Evolutionary conservation across 2,329 filamentous ascomycete genomes (phyloP).

Genomic region (Xylaria sp.): DNA sequence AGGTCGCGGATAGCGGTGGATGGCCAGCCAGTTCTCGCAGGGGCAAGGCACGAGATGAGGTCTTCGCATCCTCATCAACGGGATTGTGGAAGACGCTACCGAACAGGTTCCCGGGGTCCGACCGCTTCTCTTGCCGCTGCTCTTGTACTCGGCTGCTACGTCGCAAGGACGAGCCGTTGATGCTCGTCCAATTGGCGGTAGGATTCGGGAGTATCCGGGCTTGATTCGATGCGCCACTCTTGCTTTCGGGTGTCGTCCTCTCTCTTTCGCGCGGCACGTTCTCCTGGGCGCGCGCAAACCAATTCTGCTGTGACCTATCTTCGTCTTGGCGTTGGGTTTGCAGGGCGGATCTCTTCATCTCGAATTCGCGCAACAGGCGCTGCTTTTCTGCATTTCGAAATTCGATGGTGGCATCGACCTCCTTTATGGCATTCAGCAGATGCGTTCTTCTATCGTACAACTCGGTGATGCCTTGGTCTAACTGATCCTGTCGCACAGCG

Average conservation of each 20-base stretch:
- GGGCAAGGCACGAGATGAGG: slow-evolving; percentile 34
- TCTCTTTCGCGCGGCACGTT: slow-evolving; percentile 25
- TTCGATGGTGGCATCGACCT: slow-evolving; percentile 31
- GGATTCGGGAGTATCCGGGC: slow-evolving; percentile 29
- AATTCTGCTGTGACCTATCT: slow-evolving; percentile 33
- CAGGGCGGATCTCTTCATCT: slow-evolving; percentile 26
- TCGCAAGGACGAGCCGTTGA: slow-evolving; percentile 38
- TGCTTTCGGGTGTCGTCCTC: slow-evolving; percentile 26
- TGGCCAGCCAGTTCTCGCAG: slow-evolving; percentile 29
- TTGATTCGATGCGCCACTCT: slow-evolving; percentile 21
- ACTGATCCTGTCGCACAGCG: slow-evolving; percentile 28
- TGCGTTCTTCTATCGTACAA: slow-evolving; percentile 34
- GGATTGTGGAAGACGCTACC: slow-evolving; percentile 43
- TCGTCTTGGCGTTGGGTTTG: slow-evolving; percentile 33
- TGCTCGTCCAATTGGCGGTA: slow-evolving; percentile 40
- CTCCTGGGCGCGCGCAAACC: slow-evolving; percentile 32
- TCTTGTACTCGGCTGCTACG: slow-evolving; percentile 38
- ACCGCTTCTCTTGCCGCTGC: slow-evolving; percentile 39
- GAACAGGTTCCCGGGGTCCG: slow-evolving; percentile 41
- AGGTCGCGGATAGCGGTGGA: slow-evolving; percentile 20
- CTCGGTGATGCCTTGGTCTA: slow-evolving; percentile 30
- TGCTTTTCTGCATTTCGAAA: slow-evolving; percentile 36
- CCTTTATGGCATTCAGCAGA: slow-evolving; percentile 33
- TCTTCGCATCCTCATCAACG: slow-evolving; percentile 35
- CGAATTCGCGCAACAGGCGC: slow-evolving; percentile 33